These are phyloP conservation scores for Pyrenochaeta sp. DNA, from an alignment of 2,329 filamentous ascomycete species.

Conservation along the genomic window DNA sequence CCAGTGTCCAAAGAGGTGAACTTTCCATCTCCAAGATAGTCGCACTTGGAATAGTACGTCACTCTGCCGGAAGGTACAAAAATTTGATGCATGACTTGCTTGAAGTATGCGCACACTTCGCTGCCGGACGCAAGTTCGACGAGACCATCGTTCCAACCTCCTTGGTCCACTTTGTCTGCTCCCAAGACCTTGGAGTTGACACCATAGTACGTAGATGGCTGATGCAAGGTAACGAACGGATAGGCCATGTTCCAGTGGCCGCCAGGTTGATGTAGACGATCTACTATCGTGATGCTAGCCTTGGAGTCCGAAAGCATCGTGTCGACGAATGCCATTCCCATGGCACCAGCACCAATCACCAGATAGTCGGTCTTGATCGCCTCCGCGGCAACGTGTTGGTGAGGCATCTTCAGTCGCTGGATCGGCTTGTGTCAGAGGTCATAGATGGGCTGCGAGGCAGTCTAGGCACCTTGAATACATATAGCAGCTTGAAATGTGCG, in stretches of 20 bases:
- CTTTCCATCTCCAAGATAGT: not conserved
- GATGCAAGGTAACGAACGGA: slow-evolving; percentile 1
- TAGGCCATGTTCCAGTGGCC: slow-evolving; percentile 2
- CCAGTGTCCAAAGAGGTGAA: not conserved
- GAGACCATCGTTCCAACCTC: not conserved
- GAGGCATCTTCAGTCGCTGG: too few relatives aligned
- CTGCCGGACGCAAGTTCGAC: not conserved
- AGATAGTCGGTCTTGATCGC: not conserved
- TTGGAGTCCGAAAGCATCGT: not conserved
- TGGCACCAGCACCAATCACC: slow-evolving; percentile 1
- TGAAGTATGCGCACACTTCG: slow-evolving; percentile 2
- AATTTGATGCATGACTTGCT: not conserved
- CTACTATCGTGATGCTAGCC: not conserved
- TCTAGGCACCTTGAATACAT: too few relatives aligned
- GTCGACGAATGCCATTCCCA: slow-evolving; percentile 4
- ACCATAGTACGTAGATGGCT: not conserved
- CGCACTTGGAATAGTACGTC: not conserved
- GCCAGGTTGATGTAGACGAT: not conserved
- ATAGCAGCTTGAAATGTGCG: too few relatives aligned
- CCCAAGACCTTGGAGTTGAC: not conserved
- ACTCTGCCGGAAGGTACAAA: not conserved
- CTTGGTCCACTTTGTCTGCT: not conserved
- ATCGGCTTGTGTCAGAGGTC: too few relatives aligned
- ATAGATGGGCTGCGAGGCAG: too few relatives aligned
- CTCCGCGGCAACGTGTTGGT: too few relatives aligned